A percentile compares a stretch with the other conserved stretches of the same genome.
Evolutionary conservation across 495 filamentous ascomycete species (phyloP).

Genomic region (Saxophila tyrrhenica): DNA sequence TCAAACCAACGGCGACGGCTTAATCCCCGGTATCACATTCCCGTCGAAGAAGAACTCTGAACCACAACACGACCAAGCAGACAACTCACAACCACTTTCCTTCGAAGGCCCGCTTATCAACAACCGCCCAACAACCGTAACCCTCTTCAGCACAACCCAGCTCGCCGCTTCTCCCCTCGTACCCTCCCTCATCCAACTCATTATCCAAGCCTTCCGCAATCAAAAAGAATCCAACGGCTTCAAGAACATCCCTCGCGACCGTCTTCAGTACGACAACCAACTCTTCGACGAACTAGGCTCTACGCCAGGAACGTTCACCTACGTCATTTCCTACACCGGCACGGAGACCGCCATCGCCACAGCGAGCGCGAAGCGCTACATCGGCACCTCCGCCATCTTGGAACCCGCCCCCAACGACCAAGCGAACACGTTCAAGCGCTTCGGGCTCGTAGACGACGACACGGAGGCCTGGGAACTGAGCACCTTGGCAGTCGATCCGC

Average conservation of each 20-base stretch:
- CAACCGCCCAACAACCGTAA: constrained; percentile 6
- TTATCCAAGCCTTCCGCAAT: constrained; percentile 10
- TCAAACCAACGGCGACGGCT: no score
- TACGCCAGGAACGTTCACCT: constrained; percentile 11
- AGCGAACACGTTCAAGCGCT: constrained; percentile 1
- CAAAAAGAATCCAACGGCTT: neutral
- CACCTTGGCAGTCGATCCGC: constrained; percentile 6
- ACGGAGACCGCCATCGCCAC: constrained; percentile 6
- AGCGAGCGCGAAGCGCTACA: constrained; percentile 10
- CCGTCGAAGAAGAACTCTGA: neutral
- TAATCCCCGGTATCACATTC: constrained; percentile 4
- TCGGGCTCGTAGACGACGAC: neutral
- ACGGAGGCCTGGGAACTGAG: constrained; percentile 15
- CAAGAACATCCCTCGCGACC: neutral
- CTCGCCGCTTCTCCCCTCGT: constrained; percentile 1
- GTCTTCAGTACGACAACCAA: neutral
- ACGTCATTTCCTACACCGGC: constrained; percentile 2
- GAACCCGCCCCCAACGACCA: neutral
- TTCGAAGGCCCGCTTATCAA: constrained; percentile 5
- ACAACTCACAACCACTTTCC: neutral
- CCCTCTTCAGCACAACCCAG: constrained; percentile 11
- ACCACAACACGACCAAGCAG: neutral
- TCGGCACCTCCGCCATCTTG: neutral
- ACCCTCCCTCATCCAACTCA: neutral
- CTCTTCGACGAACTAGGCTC: constrained; percentile 7